These are phyloP conservation scores for Xerophyta viscosa DNA, from an alignment of 106 monocot species.

Conservation along the genomic window DNA sequence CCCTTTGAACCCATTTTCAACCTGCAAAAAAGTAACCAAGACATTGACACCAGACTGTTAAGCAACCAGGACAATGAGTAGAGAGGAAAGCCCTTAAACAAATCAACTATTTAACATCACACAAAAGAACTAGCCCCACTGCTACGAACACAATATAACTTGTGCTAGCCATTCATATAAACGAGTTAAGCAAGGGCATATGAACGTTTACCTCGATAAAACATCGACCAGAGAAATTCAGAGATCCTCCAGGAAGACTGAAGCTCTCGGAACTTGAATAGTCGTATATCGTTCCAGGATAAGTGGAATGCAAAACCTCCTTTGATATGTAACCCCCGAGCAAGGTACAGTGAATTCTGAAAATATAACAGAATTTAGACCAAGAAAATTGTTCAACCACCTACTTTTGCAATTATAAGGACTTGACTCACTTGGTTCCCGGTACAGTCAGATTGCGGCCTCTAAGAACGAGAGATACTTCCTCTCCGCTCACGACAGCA, in stretches of 20 bases:
- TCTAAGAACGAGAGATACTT: constrained; percentile 58
- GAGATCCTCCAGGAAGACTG: constrained; percentile 47
- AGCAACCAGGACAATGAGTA: too few species aligned
- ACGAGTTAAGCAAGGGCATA: too few species aligned
- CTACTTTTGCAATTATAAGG: too few species aligned
- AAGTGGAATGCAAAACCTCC: constrained; percentile 56
- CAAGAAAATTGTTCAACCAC: neutral
- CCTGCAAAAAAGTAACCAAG: constrained; percentile 54
- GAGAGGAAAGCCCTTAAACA: too few species aligned
- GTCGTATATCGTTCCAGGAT: constrained; percentile 77
- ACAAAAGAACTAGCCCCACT: too few species aligned
- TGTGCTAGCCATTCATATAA: too few species aligned
- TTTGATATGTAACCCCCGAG: constrained; percentile 79
- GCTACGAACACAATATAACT: too few species aligned
- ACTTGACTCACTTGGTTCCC: constrained; percentile 70
- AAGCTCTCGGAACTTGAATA: constrained; percentile 76
- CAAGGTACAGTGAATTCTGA: constrained; percentile 82
- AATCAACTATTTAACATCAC: too few species aligned
- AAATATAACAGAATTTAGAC: neutral
- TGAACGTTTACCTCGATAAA: constrained; percentile 87
- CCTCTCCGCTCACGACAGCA: constrained; percentile 80
- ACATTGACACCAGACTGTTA: too few species aligned
- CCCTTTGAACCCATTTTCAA: constrained; percentile 97
- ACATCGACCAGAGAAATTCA: constrained; percentile 58
- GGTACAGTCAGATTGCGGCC: constrained; percentile 81